Evolutionary conservation across 331 rosid species (phyloP), one percentile per base, ranked within the genome.

Genomic region (Ulmus americana): DNA sequence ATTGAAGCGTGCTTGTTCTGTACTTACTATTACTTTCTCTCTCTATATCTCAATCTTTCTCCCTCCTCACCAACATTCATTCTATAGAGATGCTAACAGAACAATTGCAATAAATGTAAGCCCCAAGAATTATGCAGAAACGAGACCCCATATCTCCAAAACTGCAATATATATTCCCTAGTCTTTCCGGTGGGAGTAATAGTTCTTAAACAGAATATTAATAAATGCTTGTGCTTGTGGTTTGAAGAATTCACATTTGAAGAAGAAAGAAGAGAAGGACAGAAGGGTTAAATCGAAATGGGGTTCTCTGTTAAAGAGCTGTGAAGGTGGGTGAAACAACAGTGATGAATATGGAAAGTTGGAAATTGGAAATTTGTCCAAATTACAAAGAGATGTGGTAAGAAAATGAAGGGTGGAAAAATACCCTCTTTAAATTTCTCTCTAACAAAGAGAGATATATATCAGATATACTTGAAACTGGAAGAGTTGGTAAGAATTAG

Each of bases 381-480:
- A 54, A 54, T 3, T 8, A 15, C 47, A 60, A 16, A n/a, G 69
- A 78, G 68, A 59, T 48, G 73, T 12, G 84, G 91, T 81, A 79
- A 83, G 87, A 79, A 85, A 85, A 85, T 59, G 95, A 79, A 79
- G 80, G 91, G 91, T 81, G 80, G 88, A 72, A 81, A 28, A 28
- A 28, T 28, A 28, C 35, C 35, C 35, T 0, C 35, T 28, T 28
- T 28, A 28, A 81, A 16, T 60, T 40, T 58, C 0, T 38, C 8
- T 11, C 10, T 20, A 3, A 44, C 9, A 61, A 45, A 12, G 8
- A 2, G 74, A 64, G 84, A 78, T 66, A 67, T 68, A 7, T 39
- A 51, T 14, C 45, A 56, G 46, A 43, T 77, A 63, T 65, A 60
- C 72, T 67, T 62, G 81, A 77, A 70, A 69, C 52, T 51, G 61